Conservation (phyloP, 257 asterid species). For the Paraleonurus japonicus region DNA sequence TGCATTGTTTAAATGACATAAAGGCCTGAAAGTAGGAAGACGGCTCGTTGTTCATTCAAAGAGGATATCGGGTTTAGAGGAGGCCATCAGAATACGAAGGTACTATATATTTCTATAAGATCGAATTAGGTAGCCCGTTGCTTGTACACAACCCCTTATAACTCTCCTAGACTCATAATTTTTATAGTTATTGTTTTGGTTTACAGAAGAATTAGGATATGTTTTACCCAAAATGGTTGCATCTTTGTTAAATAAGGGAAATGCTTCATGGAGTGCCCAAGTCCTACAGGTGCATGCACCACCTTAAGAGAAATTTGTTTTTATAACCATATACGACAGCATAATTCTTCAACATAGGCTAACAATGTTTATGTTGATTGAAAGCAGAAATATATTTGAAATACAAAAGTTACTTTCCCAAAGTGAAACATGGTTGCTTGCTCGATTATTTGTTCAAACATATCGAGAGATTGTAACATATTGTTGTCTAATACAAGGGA, state of each 20-base stretch:
- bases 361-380: neutral
- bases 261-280: neutral
- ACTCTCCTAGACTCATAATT: neutral
- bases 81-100: slow-evolving; percentile 82
- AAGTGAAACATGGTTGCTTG: neutral
- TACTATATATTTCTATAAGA: slow-evolving; percentile 17
- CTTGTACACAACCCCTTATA: neutral
- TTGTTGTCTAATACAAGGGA: slow-evolving; percentile 46
- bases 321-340: neutral
- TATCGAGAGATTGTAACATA: neutral
- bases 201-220: neutral
- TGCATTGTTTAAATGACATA: slow-evolving; percentile 23
- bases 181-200: neutral
- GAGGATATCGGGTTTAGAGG: slow-evolving; percentile 83
- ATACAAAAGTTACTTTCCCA: too few species aligned
- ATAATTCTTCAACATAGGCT: neutral
- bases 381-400: too few species aligned
- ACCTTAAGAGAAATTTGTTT: neutral
- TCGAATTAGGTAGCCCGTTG: neutral
- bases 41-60: slow-evolving; percentile 58
- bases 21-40: slow-evolving; percentile 38
- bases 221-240: slow-evolving; percentile 3
- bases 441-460: neutral
- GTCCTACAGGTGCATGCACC: neutral
- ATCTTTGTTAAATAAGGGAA: neutral